These are phyloP conservation scores for Leccinum pellstonianum DNA, from an alignment of 768 basidiomycete species.

Conservation along the genomic window DNA sequence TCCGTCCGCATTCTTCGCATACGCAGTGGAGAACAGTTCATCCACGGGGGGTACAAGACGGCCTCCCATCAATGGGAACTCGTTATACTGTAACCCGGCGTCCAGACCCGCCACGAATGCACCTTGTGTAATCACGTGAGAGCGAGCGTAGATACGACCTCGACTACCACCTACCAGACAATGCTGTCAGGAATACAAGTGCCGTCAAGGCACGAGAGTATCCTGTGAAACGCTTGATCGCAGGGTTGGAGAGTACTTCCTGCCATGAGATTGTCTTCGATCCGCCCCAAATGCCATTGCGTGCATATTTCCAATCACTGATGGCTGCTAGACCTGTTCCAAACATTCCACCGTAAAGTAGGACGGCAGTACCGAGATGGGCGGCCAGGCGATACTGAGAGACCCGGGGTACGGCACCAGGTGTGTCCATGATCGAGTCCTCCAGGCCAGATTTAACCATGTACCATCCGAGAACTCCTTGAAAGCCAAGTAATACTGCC, in stretches of 20 bases:
- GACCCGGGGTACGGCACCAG: constrained; percentile 88
- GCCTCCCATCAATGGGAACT: constrained; percentile 96
- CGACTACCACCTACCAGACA: constrained; percentile 67
- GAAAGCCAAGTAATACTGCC: constrained; percentile 80
- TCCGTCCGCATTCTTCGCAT: constrained; percentile 66
- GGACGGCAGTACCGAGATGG: constrained; percentile 88
- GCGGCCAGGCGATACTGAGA: constrained; percentile 96
- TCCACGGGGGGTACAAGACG: constrained; percentile 74
- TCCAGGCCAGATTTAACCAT: constrained; percentile 98
- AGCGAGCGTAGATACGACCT: neutral
- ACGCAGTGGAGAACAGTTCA: constrained; percentile 77
- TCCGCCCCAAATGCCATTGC: constrained; percentile 58
- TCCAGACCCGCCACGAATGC: constrained; percentile 98
- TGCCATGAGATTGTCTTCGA: constrained; percentile 42
- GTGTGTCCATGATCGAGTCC: constrained; percentile 72
- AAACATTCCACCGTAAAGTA: constrained; percentile 94
- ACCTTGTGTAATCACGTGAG: constrained; percentile 46
- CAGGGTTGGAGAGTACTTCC: constrained; percentile 51
- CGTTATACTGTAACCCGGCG: constrained; percentile 96
- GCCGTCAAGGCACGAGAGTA: constrained; percentile 63
- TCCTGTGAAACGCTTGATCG: constrained; percentile 56
- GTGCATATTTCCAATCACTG: constrained; percentile 76
- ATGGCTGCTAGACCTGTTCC: constrained; percentile 70
- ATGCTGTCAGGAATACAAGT: constrained; percentile 86
- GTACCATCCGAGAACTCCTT: constrained; percentile 96